Evolutionary conservation across 805 yeast genomes (phyloP).

Genomic region (Crinitomyces ghanaensis): DNA sequence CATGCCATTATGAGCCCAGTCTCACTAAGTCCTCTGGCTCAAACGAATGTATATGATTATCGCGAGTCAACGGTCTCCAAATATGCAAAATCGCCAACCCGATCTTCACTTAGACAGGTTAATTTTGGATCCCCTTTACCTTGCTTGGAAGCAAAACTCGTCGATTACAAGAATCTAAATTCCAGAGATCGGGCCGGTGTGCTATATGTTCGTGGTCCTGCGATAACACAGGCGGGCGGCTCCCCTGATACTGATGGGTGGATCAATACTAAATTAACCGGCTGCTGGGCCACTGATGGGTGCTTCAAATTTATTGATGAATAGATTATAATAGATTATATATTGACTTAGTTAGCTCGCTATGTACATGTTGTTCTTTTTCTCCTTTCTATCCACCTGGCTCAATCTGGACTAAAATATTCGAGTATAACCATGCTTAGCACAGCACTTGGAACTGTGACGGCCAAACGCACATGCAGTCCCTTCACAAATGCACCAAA

Average conservation of each 20-base stretch:
- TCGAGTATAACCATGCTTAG: slow-evolving; percentile 31
- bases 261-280: slow-evolving; percentile 18
- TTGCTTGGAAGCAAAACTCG: slow-evolving; percentile 20
- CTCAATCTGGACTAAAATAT: slow-evolving; percentile 26
- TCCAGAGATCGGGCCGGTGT: slow-evolving; percentile 18
- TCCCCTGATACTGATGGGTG: slow-evolving; percentile 14
- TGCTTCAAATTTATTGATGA: too few species aligned
- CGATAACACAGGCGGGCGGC: too few species aligned
- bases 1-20: slow-evolving; percentile 23
- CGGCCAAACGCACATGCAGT: slow-evolving; percentile 25
- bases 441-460: slow-evolving; percentile 29
- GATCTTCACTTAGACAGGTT: slow-evolving; percentile 2
- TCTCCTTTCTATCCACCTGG: too few species aligned
- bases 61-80: slow-evolving; percentile 11
- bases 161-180: slow-evolving; percentile 14
- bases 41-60: slow-evolving; percentile 22
- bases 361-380: too few species aligned
- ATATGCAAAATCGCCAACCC: slow-evolving; percentile 5
- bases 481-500: slow-evolving; percentile 26
- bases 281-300: slow-evolving; percentile 21
- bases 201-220: slow-evolving; percentile 20
- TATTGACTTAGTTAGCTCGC: too few species aligned
- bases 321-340: too few species aligned
- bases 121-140: slow-evolving; percentile 23
- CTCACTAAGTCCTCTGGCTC: slow-evolving; percentile 25